Conservation (phyloP, 2,329 filamentous ascomycete genomes). For the Colletotrichum sp. region DNA sequence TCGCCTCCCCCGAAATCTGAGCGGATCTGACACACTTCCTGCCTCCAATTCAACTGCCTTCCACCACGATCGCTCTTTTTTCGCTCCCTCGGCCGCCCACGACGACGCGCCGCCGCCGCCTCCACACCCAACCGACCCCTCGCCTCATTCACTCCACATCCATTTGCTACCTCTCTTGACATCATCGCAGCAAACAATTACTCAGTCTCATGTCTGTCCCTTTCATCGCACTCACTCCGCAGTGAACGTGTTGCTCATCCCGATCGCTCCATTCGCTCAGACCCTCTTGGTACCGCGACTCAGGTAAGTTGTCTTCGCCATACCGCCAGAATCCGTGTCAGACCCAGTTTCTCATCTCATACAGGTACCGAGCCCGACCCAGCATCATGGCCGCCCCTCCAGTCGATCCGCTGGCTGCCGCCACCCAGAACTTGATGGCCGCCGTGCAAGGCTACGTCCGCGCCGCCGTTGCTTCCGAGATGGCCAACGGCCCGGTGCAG, state of each 20-base stretch:
- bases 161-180: not conserved
- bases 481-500: not conserved
- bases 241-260: not conserved
- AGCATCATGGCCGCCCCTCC: constrained; percentile 6
- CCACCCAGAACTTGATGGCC: not conserved
- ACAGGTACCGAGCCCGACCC: not conserved
- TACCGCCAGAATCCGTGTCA: not conserved
- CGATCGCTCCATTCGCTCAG: not conserved
- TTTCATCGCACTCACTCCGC: not conserved
- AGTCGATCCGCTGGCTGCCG: constrained; percentile 5
- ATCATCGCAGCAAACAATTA: not conserved
- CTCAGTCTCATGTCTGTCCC: not conserved
- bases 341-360: not conserved
- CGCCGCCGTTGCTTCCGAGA: not conserved
- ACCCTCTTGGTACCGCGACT: not conserved
- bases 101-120: not conserved
- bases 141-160: not conserved
- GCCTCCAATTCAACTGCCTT: not conserved
- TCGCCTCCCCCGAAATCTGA: not conserved
- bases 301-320: not conserved
- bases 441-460: constrained; percentile 12
- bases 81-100: not conserved
- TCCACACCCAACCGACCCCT: not conserved
- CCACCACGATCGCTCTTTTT: not conserved
- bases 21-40: constrained; percentile 1